These are phyloP conservation scores for Durotheca rogersii DNA, from an alignment of 495 filamentous ascomycete species.

Conservation along the genomic window DNA sequence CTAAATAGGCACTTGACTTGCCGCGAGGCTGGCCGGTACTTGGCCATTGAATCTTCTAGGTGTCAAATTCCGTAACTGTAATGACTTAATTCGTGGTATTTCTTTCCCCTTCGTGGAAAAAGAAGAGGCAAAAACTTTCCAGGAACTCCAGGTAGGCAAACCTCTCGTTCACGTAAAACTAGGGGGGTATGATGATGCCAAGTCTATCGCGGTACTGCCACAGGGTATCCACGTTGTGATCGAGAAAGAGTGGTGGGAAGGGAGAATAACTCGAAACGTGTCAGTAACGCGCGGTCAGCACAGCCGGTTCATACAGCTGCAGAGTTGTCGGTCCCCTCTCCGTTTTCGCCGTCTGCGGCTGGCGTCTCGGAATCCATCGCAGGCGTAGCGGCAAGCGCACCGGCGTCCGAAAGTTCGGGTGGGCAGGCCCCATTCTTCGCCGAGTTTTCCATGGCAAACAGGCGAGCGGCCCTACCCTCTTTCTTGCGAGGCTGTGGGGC, in stretches of 20 bases:
- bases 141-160: slow-evolving; percentile 11
- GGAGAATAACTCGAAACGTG: no score
- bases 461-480: slow-evolving; percentile 51
- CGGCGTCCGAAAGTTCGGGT: slow-evolving; percentile 22
- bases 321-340: not conserved
- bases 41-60: no score
- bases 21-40: no score
- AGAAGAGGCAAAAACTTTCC: slow-evolving; percentile 9
- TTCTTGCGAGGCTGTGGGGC: slow-evolving; percentile 55
- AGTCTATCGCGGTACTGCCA: slow-evolving; percentile 20
- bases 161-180: slow-evolving; percentile 19
- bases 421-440: slow-evolving; percentile 14
- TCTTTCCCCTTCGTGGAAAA: not conserved
- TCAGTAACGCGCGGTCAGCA: not conserved
- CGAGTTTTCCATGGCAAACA: slow-evolving; percentile 43
- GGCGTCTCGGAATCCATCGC: slow-evolving; percentile 12
- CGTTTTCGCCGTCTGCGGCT: slow-evolving; percentile 1
- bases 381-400: slow-evolving; percentile 17
- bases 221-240: slow-evolving; percentile 8
- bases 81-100: slow-evolving; percentile 2
- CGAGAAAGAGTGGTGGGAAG: no score
- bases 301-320: not conserved
- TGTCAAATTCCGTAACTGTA: no score
- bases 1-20: no score
- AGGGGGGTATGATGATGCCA: slow-evolving; percentile 22